Base-by-base conservation (phyloP, 306 rosid species). In the Cercis canadensis region DNA sequence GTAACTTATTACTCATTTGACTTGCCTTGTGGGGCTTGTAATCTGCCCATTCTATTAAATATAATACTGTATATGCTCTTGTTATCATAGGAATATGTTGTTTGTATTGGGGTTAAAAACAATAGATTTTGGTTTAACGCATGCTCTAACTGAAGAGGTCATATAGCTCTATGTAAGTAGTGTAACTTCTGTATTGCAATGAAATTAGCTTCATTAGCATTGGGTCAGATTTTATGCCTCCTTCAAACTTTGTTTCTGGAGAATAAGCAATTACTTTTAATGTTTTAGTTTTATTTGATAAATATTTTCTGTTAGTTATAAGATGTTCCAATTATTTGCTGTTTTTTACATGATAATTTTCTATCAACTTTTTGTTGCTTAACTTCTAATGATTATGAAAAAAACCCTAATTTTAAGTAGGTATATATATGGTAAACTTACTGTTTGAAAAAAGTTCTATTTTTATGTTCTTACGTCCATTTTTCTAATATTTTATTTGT, bases 351-450 rank as follows among this genome's bases (percentile, higher is more conserved):
- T 46, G 67, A 24, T 56, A 73, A 10, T 21, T 57, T 66, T 47
- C n/a, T 13, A 57, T 39, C 29, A 24, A 24, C 29, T 24, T 56
- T 46, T 62, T 62, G 17, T 46, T 53, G 54, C 12, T 33, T 40
- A 43, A 69, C 36, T 32, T 76, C 47, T 4, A 68, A 56, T 58
- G 49, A 32, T 58, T 46, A 36, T 54, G 21, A 77, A 47, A 57
- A 67, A 66, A 75, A n/a, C 34, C 13, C 34, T 36, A 15, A 1
- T 24, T 58, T 4, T 12, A 67, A 54, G 34, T 49, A 66, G 34
- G 29, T 24, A 1, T 24, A 24, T n/a, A 2, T 58, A 47, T 7
- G 24, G 41, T 34, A 6, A 50, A 17, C 29, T 41, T 60, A 59
- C 52, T 18, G 49, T 59, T 41, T 2, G 36, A 19, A 40, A 11